Evolutionary conservation across 768 basidiomycete genomes (phyloP), one percentile per base, ranked within the genome.

Genomic region (Auriscalpium vulgare): DNA sequence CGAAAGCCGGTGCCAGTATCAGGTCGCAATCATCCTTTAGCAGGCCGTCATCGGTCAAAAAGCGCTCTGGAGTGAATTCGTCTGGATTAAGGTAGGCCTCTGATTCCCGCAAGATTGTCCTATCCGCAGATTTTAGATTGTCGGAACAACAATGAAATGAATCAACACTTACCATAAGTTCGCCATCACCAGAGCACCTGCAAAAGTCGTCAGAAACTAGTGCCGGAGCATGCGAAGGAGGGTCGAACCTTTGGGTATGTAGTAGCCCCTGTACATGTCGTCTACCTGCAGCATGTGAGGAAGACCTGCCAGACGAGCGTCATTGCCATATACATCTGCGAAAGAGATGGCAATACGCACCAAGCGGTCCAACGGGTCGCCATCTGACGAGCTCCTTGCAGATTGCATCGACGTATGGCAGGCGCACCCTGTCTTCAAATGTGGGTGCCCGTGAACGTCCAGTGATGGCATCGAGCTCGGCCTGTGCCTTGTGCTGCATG

Each of bases 301-400:
- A 11, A 43, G 13, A 43, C 40, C 40, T 43, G 40, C n/a, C n/a
- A 17, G 40, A 43, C 40, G 40, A 11, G 40, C 11, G n/a, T 43
- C 40, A 43, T 11, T 17, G 7, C 2, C n/a, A 43, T 43, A 43
- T 11, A 13, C 13, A 43, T 43, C 40, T 17, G 11, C n/a, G 13
- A 43, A 43, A 43, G 2, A 7, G 40, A 17, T 13, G n/a, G 40
- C n/a, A 11, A 4, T 13, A 17, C 40, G 40, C 40, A 43, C 40
- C 40, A 13, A 43, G 13, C 11, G 40, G 40, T 11, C 13, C 40
- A 17, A 43, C 40, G 7, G 13, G 40, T n/a, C 14, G 43, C 55
- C 55, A 56, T 17, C 56, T 45, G 29, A 40, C 19, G 6, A 56
- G 9, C 46, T 56, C 56, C 11, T 14, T 56, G 23, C 56, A 56